Conservation (phyloP, 371 early-diverging fungal genomes). For the Globomyces sp. region DNA sequence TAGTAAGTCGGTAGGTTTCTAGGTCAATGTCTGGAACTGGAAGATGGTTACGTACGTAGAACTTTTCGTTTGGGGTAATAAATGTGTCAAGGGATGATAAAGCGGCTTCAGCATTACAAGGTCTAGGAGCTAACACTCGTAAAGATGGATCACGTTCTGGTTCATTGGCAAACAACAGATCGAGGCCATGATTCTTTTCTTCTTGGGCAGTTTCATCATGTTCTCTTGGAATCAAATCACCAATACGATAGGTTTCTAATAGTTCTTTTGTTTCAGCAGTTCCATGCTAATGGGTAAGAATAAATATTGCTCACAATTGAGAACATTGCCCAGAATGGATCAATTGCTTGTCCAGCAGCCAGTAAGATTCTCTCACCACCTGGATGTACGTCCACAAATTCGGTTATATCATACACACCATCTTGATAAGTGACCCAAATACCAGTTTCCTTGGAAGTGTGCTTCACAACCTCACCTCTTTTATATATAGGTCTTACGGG, state of each 20-base stretch:
- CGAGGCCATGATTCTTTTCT: slow-evolving; percentile 24
- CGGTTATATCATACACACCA: slow-evolving; percentile 58
- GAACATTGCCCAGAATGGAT: slow-evolving; percentile 53
- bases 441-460: slow-evolving; percentile 34
- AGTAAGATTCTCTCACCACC: slow-evolving; percentile 50
- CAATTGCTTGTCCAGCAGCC: slow-evolving; percentile 50
- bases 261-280: slow-evolving; percentile 32
- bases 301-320: slow-evolving; percentile 18
- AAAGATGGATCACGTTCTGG: slow-evolving; percentile 38
- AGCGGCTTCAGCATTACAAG: slow-evolving; percentile 48
- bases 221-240: slow-evolving; percentile 28
- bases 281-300: slow-evolving; percentile 20
- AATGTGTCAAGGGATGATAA: slow-evolving; percentile 14
- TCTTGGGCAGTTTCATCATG: slow-evolving; percentile 24
- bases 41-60: slow-evolving; percentile 74
- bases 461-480: slow-evolving; percentile 36
- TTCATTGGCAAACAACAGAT: slow-evolving; percentile 41
- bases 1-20: slow-evolving; percentile 22
- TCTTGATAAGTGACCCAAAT: slow-evolving; percentile 53
- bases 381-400: slow-evolving; percentile 56
- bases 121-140: slow-evolving; percentile 27
- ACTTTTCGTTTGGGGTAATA: slow-evolving; percentile 42
- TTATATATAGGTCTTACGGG: slow-evolving; percentile 17
- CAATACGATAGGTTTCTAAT: slow-evolving; percentile 45
- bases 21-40: slow-evolving; percentile 68